Percentiles rank a stretch among this genome's conserved stretches.
These are phyloP conservation scores for Adansonia grandidieri DNA, from an alignment of 441 rosid genomes.

Conservation along the genomic window DNA sequence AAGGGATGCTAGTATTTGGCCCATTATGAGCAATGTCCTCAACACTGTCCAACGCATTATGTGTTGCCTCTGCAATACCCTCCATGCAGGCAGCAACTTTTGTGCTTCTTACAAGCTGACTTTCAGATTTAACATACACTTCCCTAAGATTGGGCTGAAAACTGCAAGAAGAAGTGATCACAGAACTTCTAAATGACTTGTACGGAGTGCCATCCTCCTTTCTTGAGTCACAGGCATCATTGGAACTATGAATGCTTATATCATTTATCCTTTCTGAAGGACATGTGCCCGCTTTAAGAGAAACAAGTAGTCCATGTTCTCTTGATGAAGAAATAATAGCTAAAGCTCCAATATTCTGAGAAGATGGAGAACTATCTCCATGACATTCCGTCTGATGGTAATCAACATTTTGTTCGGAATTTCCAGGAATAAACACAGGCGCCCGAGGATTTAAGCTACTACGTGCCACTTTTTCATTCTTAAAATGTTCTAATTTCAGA, in stretches of 20 bases:
- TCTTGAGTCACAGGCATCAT: constrained; percentile 24
- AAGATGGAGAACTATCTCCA: constrained; percentile 23
- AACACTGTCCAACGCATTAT: neutral
- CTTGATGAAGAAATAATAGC: constrained; percentile 29
- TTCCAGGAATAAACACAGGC: constrained; percentile 44
- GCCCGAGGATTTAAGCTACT: constrained; percentile 49
- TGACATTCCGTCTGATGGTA: constrained; percentile 24
- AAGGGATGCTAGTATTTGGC: constrained; percentile 26
- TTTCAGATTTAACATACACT: constrained; percentile 31
- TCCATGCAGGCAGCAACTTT: constrained; percentile 26
- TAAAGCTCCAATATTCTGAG: constrained; percentile 35
- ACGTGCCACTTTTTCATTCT: constrained; percentile 32
- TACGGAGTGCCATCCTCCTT: constrained; percentile 25
- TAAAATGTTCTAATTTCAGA: constrained; percentile 29
- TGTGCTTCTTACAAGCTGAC: constrained; percentile 35
- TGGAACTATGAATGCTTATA: constrained; percentile 25
- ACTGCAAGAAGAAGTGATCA: constrained; percentile 23
- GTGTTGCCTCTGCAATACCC: neutral
- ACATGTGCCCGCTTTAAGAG: constrained; percentile 20
- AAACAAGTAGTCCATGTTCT: constrained; percentile 26
- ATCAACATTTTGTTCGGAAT: constrained; percentile 30
- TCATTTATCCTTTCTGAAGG: constrained; percentile 29
- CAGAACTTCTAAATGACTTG: constrained; percentile 30
- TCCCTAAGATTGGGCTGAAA: constrained; percentile 27
- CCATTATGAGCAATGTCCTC: neutral